Evolutionary conservation across 352 stramenopile genomes (phyloP).

Genomic region (Globisporangium paroecandrum): DNA sequence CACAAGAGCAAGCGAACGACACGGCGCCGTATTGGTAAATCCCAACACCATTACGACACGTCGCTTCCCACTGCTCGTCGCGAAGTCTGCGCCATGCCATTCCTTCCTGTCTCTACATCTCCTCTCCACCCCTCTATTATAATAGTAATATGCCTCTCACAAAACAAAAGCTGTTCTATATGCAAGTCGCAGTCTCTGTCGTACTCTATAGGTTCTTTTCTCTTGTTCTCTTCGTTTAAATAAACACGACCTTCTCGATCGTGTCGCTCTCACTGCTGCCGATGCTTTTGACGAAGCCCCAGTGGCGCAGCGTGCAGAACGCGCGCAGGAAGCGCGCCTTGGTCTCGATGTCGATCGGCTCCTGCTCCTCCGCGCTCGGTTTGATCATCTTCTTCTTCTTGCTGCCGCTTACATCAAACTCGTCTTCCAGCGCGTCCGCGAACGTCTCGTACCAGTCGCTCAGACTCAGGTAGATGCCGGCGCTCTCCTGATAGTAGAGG

Average conservation of each 20-base stretch:
- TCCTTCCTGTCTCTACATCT: conserved; percentile 11
- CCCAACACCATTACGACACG: neutral
- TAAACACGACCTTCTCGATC: conserved; percentile 80
- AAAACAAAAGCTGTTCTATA: neutral
- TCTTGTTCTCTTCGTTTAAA: conserved; percentile 28
- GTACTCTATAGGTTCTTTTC: neutral
- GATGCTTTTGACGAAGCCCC: conserved; percentile 58
- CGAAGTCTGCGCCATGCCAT: neutral
- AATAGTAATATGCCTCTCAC: conserved; percentile 27
- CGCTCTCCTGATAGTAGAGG: conserved; percentile 67
- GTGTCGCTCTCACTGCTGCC: conserved; percentile 48
- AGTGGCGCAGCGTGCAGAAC: conserved; percentile 65
- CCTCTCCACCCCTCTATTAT: conserved; percentile 28
- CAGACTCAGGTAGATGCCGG: conserved; percentile 54
- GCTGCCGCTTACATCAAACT: conserved; percentile 11
- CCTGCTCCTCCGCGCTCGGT: conserved; percentile 10
- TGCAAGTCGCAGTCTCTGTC: neutral
- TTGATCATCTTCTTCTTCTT: conserved; percentile 21
- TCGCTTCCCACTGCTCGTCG: neutral
- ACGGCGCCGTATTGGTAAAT: neutral
- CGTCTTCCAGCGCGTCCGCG: conserved; percentile 31
- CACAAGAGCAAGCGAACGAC: conserved; percentile 2
- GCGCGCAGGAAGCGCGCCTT: conserved; percentile 69
- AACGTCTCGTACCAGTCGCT: conserved; percentile 72
- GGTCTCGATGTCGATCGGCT: conserved; percentile 23